phyloP scores from a whole-genome alignment of 2,329 filamentous ascomycete species.

The Pseudocercospora fuligena region DNA sequence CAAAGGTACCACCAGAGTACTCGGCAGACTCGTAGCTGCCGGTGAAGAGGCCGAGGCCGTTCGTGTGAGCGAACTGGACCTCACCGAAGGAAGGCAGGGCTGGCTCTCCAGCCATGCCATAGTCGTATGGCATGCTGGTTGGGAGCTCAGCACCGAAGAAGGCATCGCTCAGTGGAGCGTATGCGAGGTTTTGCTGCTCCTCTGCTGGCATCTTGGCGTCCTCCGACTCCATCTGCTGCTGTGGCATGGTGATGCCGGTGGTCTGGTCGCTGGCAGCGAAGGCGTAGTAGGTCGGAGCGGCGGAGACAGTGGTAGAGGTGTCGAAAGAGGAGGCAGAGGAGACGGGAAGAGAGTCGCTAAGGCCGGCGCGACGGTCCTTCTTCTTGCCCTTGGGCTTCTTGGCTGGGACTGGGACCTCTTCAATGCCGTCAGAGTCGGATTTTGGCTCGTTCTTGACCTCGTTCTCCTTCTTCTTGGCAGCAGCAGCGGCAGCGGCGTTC shows the following conservation, averaged over 20 bases:
- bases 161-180: not conserved
- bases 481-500: not conserved
- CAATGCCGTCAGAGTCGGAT: not conserved
- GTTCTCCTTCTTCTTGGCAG: not conserved
- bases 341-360: not conserved
- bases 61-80: not conserved
- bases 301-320: not conserved
- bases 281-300: not conserved
- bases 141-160: not conserved
- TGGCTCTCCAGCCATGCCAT: not conserved
- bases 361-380: not conserved
- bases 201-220: not conserved
- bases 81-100: not conserved
- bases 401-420: not conserved
- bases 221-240: not conserved
- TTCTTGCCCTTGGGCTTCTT: constrained; percentile 4
- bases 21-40: not conserved
- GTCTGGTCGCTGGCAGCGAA: not conserved
- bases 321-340: not conserved
- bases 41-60: not conserved
- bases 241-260: not conserved
- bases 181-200: not conserved
- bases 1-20: not conserved
- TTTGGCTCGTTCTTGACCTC: constrained; percentile 1
- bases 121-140: not conserved